Evolutionary conservation across 129 eudicot species (phyloP).

Genomic region (Pseudognaphalium luteoalbum): DNA sequence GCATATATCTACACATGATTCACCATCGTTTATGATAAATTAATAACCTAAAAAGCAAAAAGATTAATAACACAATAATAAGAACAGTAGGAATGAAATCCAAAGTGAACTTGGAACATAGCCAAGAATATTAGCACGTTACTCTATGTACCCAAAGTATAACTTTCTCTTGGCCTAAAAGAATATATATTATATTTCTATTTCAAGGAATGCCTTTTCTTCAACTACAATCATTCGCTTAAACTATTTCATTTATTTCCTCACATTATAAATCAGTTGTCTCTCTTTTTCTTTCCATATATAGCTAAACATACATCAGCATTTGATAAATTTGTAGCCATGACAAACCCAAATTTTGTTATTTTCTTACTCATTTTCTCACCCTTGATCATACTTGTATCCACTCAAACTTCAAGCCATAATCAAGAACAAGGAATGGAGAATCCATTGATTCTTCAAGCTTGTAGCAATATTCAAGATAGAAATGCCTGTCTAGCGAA

Average conservation of each 20-base stretch:
- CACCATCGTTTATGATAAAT: background rate
- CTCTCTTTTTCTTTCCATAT: background rate
- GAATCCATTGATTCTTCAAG: slow-evolving; percentile 55
- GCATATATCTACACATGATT: too few species aligned
- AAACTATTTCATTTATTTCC: slow-evolving; percentile 16
- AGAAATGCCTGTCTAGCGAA: slow-evolving; percentile 53
- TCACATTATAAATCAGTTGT: slow-evolving; percentile 20
- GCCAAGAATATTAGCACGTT: slow-evolving; percentile 36
- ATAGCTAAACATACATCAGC: background rate
- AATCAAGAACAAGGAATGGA: slow-evolving; percentile 40
- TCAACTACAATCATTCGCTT: slow-evolving; percentile 39
- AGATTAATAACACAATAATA: too few species aligned
- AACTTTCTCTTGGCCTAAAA: slow-evolving; percentile 43
- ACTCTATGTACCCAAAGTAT: slow-evolving; percentile 47
- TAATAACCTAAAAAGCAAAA: too few species aligned
- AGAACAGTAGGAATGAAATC: background rate
- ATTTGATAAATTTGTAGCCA: slow-evolving; percentile 14
- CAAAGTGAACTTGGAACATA: slow-evolving; percentile 24
- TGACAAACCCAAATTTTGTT: slow-evolving; percentile 28
- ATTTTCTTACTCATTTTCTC: slow-evolving; percentile 33
- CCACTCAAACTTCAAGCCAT: slow-evolving; percentile 31
- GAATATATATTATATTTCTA: slow-evolving; percentile 24
- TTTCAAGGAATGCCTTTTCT: slow-evolving; percentile 37
- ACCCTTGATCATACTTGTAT: slow-evolving; percentile 29
- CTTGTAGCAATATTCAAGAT: slow-evolving; percentile 58